Evolutionary conservation across 441 rosid genomes (phyloP), one percentile per base, ranked within the genome.

Genomic region (Erodium chrysanthum): DNA sequence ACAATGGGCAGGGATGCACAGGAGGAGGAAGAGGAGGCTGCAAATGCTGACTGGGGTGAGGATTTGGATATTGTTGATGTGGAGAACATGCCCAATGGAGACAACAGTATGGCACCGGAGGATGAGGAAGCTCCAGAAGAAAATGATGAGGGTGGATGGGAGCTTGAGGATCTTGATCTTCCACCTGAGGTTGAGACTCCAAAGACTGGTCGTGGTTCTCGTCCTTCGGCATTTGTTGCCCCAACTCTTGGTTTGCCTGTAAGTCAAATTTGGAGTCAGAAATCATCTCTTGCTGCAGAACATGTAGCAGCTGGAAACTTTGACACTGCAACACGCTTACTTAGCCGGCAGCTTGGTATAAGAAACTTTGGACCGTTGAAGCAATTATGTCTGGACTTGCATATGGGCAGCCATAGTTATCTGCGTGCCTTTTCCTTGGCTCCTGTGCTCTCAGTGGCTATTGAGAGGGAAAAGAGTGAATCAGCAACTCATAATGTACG

Each of bases 271-370:
- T 91, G 97, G 97, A 83, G 67, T 68, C 91, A 91, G 80, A 75
- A 77, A 56, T 91, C 97, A 11, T 84, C 91, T 66, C 86, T 88
- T 65, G 96, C 97, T 54, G 93, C 90, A 31, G 93, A 91, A 71
- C 96, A 91, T 17, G 90, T 85, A 0, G 90, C 91, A 21, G 97
- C 96, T 33, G 97, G 97, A 50, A 85, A 84, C 78, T 91, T 91
- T 14, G 96, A 91, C 67, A 86, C 91, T 46, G 88, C 97, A 64
- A 88, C 88, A 96, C 81, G 91, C 73, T 69, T 91, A 73, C 90
- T 91, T 64, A 80, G 74, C 73, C 77, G 97, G 81, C 97, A 91
- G 70, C 91, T 91, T 37, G 96, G 97, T 35, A 84, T 91, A 44
- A 81, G 66, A 54, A 91, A 91, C 74, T 91, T 85, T 66, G 64